A percentile compares a stretch with the other conserved stretches of the same genome.
Conservation (phyloP, 176 grass and related monocot species). For the Bromus sterilis region DNA sequence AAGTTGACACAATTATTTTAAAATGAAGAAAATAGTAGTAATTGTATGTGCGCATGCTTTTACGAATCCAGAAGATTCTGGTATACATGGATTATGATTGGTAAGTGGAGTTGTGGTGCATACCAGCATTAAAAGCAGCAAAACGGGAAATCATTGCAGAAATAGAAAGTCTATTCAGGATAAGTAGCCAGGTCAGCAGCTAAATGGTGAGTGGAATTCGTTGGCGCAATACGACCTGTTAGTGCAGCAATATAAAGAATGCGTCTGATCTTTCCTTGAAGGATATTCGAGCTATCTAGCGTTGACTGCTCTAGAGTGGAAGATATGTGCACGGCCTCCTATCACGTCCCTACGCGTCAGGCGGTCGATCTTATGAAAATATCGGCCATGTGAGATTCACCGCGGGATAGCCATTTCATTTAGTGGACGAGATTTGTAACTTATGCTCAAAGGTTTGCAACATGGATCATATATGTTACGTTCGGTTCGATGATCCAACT, state of each 20-base stretch:
- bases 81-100: neutral
- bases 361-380: no score
- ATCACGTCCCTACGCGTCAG: no score
- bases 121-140: neutral
- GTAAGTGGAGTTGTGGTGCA: constrained; percentile 13
- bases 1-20: no score
- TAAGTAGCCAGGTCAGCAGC: neutral
- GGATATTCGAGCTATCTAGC: neutral
- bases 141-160: neutral
- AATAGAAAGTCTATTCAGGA: neutral
- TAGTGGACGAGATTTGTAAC: no score
- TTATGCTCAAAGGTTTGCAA: no score
- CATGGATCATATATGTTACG: no score
- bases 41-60: no score
- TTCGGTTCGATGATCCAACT: no score
- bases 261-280: neutral
- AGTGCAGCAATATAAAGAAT: neutral
- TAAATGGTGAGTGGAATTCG: neutral
- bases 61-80: neutral
- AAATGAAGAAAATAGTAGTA: no score
- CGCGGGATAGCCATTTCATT: no score
- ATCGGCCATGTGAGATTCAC: no score
- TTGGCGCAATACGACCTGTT: neutral
- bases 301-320: neutral
- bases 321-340: neutral